These are phyloP conservation scores for Linaria vulgaris DNA, from an alignment of 257 asterid species.

Conservation along the genomic window DNA sequence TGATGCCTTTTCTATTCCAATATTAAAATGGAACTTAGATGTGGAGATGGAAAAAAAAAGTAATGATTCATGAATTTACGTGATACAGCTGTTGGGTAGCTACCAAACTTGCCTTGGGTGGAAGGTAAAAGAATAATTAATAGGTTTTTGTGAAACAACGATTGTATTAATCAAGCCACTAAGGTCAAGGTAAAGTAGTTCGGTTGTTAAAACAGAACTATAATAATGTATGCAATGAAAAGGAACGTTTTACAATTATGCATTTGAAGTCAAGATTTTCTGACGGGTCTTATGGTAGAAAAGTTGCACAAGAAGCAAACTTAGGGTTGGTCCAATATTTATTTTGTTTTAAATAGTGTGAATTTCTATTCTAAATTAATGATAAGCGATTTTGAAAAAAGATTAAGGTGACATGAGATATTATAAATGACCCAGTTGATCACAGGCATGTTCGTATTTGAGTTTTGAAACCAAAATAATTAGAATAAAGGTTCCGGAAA, in stretches of 20 bases:
- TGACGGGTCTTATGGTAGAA: not conserved
- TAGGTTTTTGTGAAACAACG: not conserved
- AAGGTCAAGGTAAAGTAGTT: conserved; percentile 25
- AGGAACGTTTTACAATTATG: not conserved
- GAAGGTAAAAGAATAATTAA: conserved; percentile 4
- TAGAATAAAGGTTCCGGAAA: too few species aligned
- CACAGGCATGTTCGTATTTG: too few species aligned
- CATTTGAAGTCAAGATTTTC: conserved; percentile 22
- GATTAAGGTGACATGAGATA: too few species aligned
- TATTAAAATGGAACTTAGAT: not conserved
- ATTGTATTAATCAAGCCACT: not conserved
- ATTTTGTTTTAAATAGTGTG: too few species aligned
- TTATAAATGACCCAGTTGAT: too few species aligned
- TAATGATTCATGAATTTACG: not conserved
- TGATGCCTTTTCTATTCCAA: not conserved
- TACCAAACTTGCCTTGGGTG: conserved; percentile 21
- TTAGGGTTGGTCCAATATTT: too few species aligned
- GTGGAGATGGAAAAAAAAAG: conserved; percentile 1
- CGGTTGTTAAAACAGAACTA: not conserved
- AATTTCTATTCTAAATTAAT: too few species aligned
- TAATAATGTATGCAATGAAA: conserved; percentile 11
- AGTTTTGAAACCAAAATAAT: too few species aligned
- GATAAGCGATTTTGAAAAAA: too few species aligned
- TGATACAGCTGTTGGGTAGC: conserved; percentile 14
- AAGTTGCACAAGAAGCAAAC: not conserved